Conservation (phyloP, 2,329 filamentous ascomycete species). For the Ceratocystis harringtonii region DNA sequence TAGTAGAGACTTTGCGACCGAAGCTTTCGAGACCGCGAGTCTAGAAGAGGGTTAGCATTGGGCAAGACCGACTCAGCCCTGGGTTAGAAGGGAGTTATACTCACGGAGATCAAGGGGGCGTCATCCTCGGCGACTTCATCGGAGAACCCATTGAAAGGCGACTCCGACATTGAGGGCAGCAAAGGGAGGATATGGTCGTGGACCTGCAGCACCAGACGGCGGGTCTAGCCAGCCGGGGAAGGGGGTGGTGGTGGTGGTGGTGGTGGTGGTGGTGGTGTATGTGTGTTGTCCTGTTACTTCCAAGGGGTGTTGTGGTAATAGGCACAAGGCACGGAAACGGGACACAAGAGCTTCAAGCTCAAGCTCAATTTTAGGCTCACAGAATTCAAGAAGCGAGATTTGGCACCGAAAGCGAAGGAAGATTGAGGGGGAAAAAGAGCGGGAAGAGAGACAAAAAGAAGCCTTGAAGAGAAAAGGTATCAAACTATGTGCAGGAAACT, state of each 20-base stretch:
- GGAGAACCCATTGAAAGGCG: constrained; percentile 17
- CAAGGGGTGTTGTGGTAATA: neutral
- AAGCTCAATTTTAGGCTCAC: neutral
- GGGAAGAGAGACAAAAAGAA: neutral
- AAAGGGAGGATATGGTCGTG: neutral
- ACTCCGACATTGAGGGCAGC: constrained; percentile 17
- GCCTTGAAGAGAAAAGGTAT: neutral
- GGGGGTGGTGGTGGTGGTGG: no score
- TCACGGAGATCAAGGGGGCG: constrained; percentile 18
- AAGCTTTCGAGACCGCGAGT: constrained; percentile 83
- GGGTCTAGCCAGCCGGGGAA: neutral
- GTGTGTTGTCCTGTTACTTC: neutral
- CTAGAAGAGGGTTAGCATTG: constrained; percentile 30
- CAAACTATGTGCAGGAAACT: neutral
- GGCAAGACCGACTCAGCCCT: neutral
- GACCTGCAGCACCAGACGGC: neutral
- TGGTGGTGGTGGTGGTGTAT: neutral
- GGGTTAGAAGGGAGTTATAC: neutral
- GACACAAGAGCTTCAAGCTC: neutral
- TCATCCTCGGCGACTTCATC: constrained; percentile 17
- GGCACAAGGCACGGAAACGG: neutral
- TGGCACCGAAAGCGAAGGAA: neutral
- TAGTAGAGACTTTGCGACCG: constrained; percentile 84
- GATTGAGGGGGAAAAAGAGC: neutral
- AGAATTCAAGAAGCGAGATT: neutral